Base-by-base conservation (phyloP, 768 basidiomycete species). In the Mycena galopus region DNA sequence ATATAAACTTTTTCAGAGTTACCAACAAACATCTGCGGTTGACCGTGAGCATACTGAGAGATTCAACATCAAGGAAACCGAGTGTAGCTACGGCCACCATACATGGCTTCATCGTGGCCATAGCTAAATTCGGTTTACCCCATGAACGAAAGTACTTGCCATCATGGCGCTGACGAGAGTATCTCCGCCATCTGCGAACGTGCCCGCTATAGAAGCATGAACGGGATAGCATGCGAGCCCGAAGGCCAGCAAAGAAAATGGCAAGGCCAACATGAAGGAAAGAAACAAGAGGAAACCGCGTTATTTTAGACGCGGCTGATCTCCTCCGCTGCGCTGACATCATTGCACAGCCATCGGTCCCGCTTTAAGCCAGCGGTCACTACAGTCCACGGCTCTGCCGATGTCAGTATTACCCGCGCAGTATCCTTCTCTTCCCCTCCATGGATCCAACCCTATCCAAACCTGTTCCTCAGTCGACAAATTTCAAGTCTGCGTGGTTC, bases 1-100 rank as follows among this genome's bases (percentile, higher is more conserved):
- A 96, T 93, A 82, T 96, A 97, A 37, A 97, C 93, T 79, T 91
- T 94, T 75, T 94, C 84, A 9, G 88, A 84, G 73, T 92, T 94
- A 35, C 94, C 95, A 62, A 96, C 82, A 80, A 96, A 95, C 89
- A 93, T 90, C 93, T 93, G 78, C 6, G 10, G 12, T 51, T 3
- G 27, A 75, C 33, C 12, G 16, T 58, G 67, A 29, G 58, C 32
- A 35, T 33, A n/a, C 61, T 33, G 29, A 37, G 32, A 21, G 30
- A 64, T 60, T 53, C 10, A n/a, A n/a, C n/a, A n/a, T n/a, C n/a
- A n/a, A n/a, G n/a, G n/a, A n/a, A n/a, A n/a, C n/a, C n/a, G n/a
- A n/a, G n/a, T n/a, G n/a, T n/a, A n/a, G n/a, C n/a, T n/a, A n/a
- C n/a, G n/a, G n/a, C n/a, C n/a, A n/a, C n/a, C n/a, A n/a, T n/a